A percentile compares a stretch with the other conserved stretches of the same genome.
phyloP scores from a whole-genome alignment of 345 rosid genomes.

The Murraya koenigii region DNA sequence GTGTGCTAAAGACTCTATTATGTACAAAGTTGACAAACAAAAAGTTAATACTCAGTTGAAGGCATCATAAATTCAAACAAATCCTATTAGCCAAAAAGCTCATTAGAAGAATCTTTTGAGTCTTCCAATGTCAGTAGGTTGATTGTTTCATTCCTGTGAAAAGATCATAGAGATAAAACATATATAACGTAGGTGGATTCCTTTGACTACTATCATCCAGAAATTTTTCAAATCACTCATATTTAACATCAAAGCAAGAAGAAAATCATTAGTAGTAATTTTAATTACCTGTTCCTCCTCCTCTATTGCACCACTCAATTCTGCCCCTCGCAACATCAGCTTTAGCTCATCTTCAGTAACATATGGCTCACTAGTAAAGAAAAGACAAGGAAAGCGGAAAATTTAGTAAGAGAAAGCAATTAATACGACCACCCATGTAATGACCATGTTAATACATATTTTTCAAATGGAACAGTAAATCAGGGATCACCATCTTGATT shows the following conservation, averaged over 20 bases:
- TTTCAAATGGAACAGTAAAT: background rate
- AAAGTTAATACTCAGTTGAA: background rate
- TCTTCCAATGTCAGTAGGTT: no score
- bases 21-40: background rate
- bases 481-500: background rate
- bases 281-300: slow-evolving; percentile 91
- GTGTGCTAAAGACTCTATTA: background rate
- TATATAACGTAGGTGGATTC: background rate
- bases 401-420: background rate
- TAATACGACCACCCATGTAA: background rate
- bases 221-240: background rate
- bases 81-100: no score
- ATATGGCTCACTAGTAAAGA: slow-evolving; percentile 66
- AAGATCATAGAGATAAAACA: background rate
- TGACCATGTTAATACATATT: background rate
- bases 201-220: background rate
- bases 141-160: no score
- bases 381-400: slow-evolving; percentile 6
- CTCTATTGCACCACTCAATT: slow-evolving; percentile 97
- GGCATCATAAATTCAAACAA: no score
- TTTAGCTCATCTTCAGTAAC: slow-evolving; percentile 97
- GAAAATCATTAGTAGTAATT: background rate
- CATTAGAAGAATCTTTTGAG: no score
- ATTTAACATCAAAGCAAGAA: background rate
- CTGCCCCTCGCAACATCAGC: slow-evolving; percentile 95